A percentile compares a stretch with the other conserved stretches of the same genome.
Conservation (phyloP, 768 basidiomycete species). For the Phlebiopsis gigantea region DNA sequence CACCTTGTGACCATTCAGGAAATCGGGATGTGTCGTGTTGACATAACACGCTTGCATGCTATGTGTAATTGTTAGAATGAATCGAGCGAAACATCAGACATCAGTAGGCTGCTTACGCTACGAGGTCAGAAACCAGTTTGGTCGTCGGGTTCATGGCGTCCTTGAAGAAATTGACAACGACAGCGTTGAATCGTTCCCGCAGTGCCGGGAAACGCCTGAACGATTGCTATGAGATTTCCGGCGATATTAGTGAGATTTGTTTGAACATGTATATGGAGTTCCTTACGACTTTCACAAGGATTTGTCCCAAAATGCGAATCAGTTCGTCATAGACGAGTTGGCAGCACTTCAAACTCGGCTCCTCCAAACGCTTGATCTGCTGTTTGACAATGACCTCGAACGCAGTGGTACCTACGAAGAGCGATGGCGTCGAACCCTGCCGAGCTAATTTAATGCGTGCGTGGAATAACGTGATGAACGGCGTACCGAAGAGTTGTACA, state of each 20-base stretch:
- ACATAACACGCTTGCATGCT: conserved; percentile 99
- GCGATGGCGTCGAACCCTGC: conserved; percentile 90
- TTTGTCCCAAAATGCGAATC: conserved; percentile 89
- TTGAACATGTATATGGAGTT: not conserved
- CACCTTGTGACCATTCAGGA: conserved; percentile 91
- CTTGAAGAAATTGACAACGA: conserved; percentile 98
- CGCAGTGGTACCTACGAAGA: conserved; percentile 95
- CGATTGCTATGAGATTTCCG: conserved; percentile 57
- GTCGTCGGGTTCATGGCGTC: conserved; percentile 88
- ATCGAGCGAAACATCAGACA: not conserved
- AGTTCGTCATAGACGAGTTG: conserved; percentile 96
- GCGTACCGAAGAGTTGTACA: conserved; percentile 96
- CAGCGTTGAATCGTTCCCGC: conserved; percentile 90
- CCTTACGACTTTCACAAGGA: conserved; percentile 85
- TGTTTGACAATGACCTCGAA: conserved; percentile 99
- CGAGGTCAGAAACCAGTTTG: conserved; percentile 91
- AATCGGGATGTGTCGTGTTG: conserved; percentile 99
- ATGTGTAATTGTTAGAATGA: not conserved
- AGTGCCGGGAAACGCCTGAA: conserved; percentile 98
- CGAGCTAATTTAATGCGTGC: not conserved
- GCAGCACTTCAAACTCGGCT: conserved; percentile 90
- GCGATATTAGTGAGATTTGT: not conserved
- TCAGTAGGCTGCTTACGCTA: conserved; percentile 50
- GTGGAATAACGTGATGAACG: too few species aligned
- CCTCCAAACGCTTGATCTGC: conserved; percentile 95